Base-by-base conservation (phyloP, 176 grass and related monocot genomes). In the sorghum (Sorghum bicolor) region DNA sequence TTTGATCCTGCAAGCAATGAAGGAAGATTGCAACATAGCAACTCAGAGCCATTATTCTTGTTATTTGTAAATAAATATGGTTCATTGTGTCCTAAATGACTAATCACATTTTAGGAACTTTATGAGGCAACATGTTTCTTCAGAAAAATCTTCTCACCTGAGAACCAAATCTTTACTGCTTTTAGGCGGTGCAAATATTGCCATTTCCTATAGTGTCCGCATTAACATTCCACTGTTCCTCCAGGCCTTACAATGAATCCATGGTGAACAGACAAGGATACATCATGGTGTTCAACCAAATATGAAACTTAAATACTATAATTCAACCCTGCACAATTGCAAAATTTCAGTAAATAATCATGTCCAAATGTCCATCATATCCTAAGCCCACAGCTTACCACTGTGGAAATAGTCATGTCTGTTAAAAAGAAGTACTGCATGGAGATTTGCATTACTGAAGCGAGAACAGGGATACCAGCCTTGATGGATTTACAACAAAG, bases 1-100 rank as follows among this genome's bases (percentile, higher is more conserved):
- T 73, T 63, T 72, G 26, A 72, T 90, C 39, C 31, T 47, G 60
- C 4, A 32, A 44, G 61, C 26, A 65, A 47, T 44, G 26, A 79
- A 31, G 16, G 72, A 76, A 8, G 1, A 15, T 76, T 11, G 22
- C 17, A 64, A 75, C 44, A 1, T 22, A n/a, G 41, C n/a, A 45
- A 67, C 13, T 43, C 20, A 47, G 45, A 67, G 77, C 20, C 70
- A 74, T 39, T 64, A 9, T 25, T 25, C 75, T 40, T 61, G 52
- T 5, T 61, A 16, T 22, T 11, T 25, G 20, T 72, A 31, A 44
- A 26, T 65, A 20, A n/a, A n/a, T n/a, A n/a, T 32, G 11, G 17
- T 29, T 45, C 38, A 45, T 44, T 41, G n/a, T 62, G 48, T 48
- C 34, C 38, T 22, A 39, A 76, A 67, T 53, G 43, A 40, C 6